A percentile compares a stretch with the other conserved stretches of the same genome.
These are phyloP conservation scores for Erysiphe neolycopersici DNA, from an alignment of 2,329 filamentous ascomycete species.

Conservation along the genomic window DNA sequence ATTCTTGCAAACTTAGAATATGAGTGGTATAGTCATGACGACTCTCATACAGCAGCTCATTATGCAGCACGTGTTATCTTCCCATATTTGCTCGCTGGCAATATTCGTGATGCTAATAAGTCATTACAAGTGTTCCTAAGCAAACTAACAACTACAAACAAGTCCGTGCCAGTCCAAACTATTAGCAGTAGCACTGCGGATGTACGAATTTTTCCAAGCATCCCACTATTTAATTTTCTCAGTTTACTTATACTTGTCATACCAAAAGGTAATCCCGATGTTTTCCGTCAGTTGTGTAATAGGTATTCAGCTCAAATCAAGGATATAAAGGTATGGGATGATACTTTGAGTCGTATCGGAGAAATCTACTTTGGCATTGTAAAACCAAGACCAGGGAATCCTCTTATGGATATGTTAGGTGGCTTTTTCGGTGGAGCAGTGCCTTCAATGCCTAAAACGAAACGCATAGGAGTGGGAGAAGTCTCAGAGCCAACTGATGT, in stretches of 20 bases:
- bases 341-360: slow-evolving; percentile 59
- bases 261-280: slow-evolving; percentile 46
- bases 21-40: slow-evolving; percentile 75
- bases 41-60: slow-evolving; percentile 60
- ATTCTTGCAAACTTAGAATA: slow-evolving; percentile 66
- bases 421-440: slow-evolving; percentile 52
- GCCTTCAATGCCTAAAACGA: slow-evolving; percentile 13
- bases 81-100: slow-evolving; percentile 74
- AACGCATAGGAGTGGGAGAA: slow-evolving; percentile 15
- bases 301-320: slow-evolving; percentile 61
- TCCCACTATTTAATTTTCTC: slow-evolving; percentile 91
- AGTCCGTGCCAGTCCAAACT: slow-evolving; percentile 45
- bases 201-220: slow-evolving; percentile 57
- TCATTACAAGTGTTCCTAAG: slow-evolving; percentile 53
- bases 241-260: slow-evolving; percentile 60
- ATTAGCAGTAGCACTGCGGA: slow-evolving; percentile 52
- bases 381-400: slow-evolving; percentile 71
- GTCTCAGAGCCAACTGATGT: slow-evolving; percentile 8
- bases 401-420: slow-evolving; percentile 94
- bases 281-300: slow-evolving; percentile 55
- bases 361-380: slow-evolving; percentile 94
- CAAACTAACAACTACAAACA: slow-evolving; percentile 28
- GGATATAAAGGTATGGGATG: slow-evolving; percentile 55
- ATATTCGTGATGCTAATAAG: slow-evolving; percentile 68
- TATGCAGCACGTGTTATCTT: slow-evolving; percentile 73